Evolutionary conservation across 495 filamentous ascomycete genomes (phyloP).

Genomic region (Choiromyces venosus): DNA sequence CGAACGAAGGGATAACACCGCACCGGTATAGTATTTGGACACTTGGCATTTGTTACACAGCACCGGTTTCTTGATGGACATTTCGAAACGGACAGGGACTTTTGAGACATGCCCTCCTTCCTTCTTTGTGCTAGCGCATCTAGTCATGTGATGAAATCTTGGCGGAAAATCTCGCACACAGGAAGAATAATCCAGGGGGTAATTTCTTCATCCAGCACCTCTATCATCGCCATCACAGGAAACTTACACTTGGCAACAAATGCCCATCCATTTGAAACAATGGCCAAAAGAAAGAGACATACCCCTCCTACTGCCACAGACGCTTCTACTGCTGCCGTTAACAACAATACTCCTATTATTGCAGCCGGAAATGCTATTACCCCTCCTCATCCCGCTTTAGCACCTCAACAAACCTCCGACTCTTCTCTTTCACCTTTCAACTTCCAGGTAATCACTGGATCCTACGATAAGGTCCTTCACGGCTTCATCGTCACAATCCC

Average conservation of each 20-base stretch:
- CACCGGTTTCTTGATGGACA: no score
- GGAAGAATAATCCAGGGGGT: neutral
- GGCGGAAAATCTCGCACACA: conserved; percentile 16
- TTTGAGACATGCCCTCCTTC: neutral
- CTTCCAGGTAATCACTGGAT: conserved; percentile 85
- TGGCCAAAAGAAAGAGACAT: conserved; percentile 74
- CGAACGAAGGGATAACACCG: no score
- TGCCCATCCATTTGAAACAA: conserved; percentile 38
- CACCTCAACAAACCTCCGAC: conserved; percentile 9
- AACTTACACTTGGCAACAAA: neutral
- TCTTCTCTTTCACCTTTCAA: conserved; percentile 48
- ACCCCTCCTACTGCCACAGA: conserved; percentile 45
- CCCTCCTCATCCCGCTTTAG: neutral
- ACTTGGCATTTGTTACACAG: no score
- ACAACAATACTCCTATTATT: conserved; percentile 28
- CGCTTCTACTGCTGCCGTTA: conserved; percentile 35
- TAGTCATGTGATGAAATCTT: conserved; percentile 28
- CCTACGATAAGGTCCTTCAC: conserved; percentile 90
- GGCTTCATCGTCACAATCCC: conserved; percentile 74
- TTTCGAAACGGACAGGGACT: no score
- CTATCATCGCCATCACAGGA: neutral
- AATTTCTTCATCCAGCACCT: neutral
- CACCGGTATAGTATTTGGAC: no score
- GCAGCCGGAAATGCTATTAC: neutral
- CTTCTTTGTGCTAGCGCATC: neutral